Percentiles rank a stretch among this genome's conserved stretches.
Evolutionary conservation across 2,329 filamentous ascomycete species (phyloP).

Genomic region (Trichoderma pleuroti): DNA sequence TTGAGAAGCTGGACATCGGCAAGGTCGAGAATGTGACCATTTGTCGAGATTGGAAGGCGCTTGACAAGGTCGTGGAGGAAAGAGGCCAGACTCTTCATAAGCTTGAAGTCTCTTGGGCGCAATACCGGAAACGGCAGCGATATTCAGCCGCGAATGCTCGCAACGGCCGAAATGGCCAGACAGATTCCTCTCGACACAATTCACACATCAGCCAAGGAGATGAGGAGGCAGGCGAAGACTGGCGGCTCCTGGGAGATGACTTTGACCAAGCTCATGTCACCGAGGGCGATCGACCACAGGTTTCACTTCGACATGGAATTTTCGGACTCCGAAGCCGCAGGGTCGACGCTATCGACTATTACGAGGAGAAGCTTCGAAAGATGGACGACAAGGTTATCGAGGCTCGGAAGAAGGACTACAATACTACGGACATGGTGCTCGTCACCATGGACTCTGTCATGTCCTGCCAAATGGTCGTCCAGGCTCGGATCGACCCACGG

Average conservation of each 20-base stretch:
- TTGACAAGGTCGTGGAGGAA: slow-evolving; percentile 71
- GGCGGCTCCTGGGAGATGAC: slow-evolving; percentile 55
- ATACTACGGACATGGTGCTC: slow-evolving; percentile 80
- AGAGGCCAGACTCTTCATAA: slow-evolving; percentile 64
- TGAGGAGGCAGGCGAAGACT: slow-evolving; percentile 52
- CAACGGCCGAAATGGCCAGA: neutral
- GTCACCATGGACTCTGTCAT: slow-evolving; percentile 97
- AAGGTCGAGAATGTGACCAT: slow-evolving; percentile 84
- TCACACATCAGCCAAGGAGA: slow-evolving; percentile 36
- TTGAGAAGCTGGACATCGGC: slow-evolving; percentile 85
- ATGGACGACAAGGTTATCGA: slow-evolving; percentile 71
- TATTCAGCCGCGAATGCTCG: slow-evolving; percentile 4
- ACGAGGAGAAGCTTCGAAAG: slow-evolving; percentile 76
- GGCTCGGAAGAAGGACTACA: slow-evolving; percentile 72
- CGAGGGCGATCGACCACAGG: slow-evolving; percentile 59
- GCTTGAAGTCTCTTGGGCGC: slow-evolving; percentile 81
- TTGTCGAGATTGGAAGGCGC: slow-evolving; percentile 78
- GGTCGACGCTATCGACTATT: slow-evolving; percentile 92
- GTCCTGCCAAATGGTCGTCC: slow-evolving; percentile 90
- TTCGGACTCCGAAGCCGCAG: slow-evolving; percentile 67
- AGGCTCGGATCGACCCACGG: slow-evolving; percentile 86
- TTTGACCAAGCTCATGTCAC: slow-evolving; percentile 28
- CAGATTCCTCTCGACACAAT: slow-evolving; percentile 22
- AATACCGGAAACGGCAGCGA: slow-evolving; percentile 44
- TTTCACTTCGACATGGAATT: slow-evolving; percentile 74